Percentiles rank a stretch among this genome's conserved stretches.
Evolutionary conservation across 1,284 basidiomycete genomes (phyloP).

Genomic region (Fomes fomentarius): DNA sequence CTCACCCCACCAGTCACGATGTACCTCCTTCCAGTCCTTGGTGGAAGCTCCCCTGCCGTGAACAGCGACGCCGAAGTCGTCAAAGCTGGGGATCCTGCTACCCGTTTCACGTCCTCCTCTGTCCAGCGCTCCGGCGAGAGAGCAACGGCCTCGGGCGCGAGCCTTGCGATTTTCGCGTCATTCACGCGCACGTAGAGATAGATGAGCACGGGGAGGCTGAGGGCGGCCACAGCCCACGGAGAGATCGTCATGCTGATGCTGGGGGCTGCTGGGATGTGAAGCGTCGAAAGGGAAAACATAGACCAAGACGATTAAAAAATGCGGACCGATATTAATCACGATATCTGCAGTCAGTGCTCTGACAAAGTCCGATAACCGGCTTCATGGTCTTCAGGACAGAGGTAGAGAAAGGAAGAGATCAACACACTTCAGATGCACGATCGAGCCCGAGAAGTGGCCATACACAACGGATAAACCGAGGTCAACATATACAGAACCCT

Average conservation of each 20-base stretch:
- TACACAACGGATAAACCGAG: too few relatives aligned
- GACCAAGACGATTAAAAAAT: too few relatives aligned
- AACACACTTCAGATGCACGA: too few relatives aligned
- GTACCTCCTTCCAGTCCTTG: conserved; percentile 57
- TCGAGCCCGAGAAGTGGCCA: too few relatives aligned
- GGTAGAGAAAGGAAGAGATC: too few relatives aligned
- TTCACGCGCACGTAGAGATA: conserved; percentile 54
- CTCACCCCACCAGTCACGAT: conserved; percentile 59
- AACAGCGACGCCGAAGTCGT: conserved; percentile 35
- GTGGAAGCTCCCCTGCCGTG: conserved; percentile 45
- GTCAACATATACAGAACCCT: too few relatives aligned
- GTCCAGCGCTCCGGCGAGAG: conserved; percentile 53
- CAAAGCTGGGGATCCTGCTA: conserved; percentile 36
- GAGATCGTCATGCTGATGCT: conserved; percentile 10
- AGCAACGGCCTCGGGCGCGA: conserved; percentile 45
- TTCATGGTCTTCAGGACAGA: too few relatives aligned
- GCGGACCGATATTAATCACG: too few relatives aligned
- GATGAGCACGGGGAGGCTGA: conserved; percentile 23
- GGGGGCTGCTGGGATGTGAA: neutral
- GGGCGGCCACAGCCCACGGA: conserved; percentile 15
- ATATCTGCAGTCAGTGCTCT: too few relatives aligned
- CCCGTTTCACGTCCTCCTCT: conserved; percentile 39
- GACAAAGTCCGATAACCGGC: too few relatives aligned
- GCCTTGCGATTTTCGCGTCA: conserved; percentile 48
- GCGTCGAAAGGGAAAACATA: too few relatives aligned